These are phyloP conservation scores for Verticillium nubilum DNA, from an alignment of 2,329 filamentous ascomycete genomes.

Conservation along the genomic window DNA sequence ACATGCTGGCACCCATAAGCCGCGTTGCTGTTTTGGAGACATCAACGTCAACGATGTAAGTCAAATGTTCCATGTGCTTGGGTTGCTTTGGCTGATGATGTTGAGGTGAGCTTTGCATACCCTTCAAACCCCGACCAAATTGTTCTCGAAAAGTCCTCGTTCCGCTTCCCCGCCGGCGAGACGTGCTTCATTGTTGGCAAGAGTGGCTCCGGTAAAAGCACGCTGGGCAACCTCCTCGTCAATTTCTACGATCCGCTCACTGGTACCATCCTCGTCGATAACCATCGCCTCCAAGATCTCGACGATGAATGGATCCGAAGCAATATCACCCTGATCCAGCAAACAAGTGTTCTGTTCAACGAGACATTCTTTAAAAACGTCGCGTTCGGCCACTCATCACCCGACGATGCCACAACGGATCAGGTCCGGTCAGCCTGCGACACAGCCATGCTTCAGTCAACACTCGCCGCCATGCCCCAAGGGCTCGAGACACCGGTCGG, in stretches of 20 bases:
- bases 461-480: slow-evolving; percentile 59
- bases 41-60: slow-evolving; percentile 65
- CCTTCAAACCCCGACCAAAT: slow-evolving; percentile 58
- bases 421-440: slow-evolving; percentile 59
- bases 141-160: slow-evolving; percentile 55
- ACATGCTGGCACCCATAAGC: slow-evolving; percentile 23
- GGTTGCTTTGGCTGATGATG: background rate
- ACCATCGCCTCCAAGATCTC: slow-evolving; percentile 52
- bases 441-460: slow-evolving; percentile 63
- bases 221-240: slow-evolving; percentile 72
- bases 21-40: slow-evolving; percentile 52
- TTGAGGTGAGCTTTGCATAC: slow-evolving; percentile 78
- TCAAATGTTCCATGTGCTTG: slow-evolving; percentile 2
- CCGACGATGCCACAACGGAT: slow-evolving; percentile 39
- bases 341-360: slow-evolving; percentile 74
- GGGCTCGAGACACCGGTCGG: slow-evolving; percentile 71
- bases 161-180: slow-evolving; percentile 67
- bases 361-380: slow-evolving; percentile 77
- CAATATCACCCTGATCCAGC: slow-evolving; percentile 77
- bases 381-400: slow-evolving; percentile 57
- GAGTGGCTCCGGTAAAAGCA: slow-evolving; percentile 92
- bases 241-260: slow-evolving; percentile 65
- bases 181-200: slow-evolving; percentile 77
- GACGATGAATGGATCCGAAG: slow-evolving; percentile 67
- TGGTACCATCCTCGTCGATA: slow-evolving; percentile 68